Conservation (phyloP, 2,329 filamentous ascomycete species). For the Monilinia laxa region DNA sequence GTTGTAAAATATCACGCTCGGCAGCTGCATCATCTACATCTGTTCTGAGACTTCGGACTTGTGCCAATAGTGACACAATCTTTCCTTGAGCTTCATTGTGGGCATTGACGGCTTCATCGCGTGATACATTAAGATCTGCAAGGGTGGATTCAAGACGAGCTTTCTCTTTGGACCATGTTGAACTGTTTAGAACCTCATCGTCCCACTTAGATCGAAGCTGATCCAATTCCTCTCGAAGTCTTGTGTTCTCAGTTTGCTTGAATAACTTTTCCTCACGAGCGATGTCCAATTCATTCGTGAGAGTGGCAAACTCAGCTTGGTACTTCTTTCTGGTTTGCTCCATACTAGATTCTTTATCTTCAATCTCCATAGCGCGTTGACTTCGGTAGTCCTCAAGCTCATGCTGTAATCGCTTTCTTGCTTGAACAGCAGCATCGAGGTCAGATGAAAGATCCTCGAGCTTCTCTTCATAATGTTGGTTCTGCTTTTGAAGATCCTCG, state of each 20-base stretch:
- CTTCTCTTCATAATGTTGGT: constrained; percentile 85
- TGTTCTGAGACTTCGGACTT: constrained; percentile 80
- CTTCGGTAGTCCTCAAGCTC: constrained; percentile 97
- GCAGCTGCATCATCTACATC: constrained; percentile 81
- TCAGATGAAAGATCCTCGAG: constrained; percentile 91
- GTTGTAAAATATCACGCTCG: constrained; percentile 79
- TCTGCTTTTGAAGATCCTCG: constrained; percentile 86
- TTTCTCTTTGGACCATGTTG: constrained; percentile 98
- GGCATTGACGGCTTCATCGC: constrained; percentile 87
- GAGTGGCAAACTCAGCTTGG: constrained; percentile 82
- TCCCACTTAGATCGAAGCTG: constrained; percentile 96
- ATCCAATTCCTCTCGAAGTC: constrained; percentile 92
- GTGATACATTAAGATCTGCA: constrained; percentile 83
- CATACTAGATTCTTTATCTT: constrained; percentile 93
- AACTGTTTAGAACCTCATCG: constrained; percentile 94
- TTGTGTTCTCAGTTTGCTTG: constrained; percentile 82
- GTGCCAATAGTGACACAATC: constrained; percentile 84
- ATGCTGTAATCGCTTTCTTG: constrained; percentile 92
- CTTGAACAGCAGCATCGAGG: constrained; percentile 77
- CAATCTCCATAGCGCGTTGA: constrained; percentile 91
- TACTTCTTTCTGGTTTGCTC: constrained; percentile 98
- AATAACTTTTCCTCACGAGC: constrained; percentile 85
- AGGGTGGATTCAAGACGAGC: constrained; percentile 85
- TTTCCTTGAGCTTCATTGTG: constrained; percentile 95
- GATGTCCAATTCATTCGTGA: constrained; percentile 89